A percentile compares a stretch with the other conserved stretches of the same genome.
Evolutionary conservation across 2,329 filamentous ascomycete species (phyloP).

Genomic region (Sporothrix euskadiensis): DNA sequence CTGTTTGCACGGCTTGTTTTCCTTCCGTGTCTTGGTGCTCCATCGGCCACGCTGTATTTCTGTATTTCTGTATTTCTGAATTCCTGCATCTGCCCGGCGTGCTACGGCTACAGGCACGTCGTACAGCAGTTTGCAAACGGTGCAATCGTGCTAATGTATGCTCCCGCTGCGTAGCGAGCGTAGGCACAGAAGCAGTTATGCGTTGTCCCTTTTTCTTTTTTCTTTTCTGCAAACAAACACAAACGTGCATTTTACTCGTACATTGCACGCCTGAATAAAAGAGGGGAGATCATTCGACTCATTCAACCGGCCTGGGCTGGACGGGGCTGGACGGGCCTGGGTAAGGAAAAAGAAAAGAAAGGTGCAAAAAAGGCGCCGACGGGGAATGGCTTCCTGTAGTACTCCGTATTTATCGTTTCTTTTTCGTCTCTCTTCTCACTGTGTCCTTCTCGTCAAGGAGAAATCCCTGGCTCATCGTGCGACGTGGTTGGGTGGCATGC

Average conservation of each 20-base stretch:
- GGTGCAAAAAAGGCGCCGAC: neutral
- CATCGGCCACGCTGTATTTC: neutral
- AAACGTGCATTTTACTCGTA: neutral
- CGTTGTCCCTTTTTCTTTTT: neutral
- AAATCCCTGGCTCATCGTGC: neutral
- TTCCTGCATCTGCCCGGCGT: neutral
- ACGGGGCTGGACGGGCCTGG: neutral
- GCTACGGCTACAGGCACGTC: neutral
- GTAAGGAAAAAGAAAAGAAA: neutral
- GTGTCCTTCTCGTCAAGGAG: neutral
- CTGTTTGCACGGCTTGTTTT: slow-evolving; percentile 15
- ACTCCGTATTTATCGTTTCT: neutral
- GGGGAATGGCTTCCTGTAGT: neutral
- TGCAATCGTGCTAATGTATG: neutral
- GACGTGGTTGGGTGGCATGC: slow-evolving; percentile 17
- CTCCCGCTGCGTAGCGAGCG: neutral
- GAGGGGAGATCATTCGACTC: neutral
- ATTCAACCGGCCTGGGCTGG: neutral
- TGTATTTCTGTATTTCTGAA: neutral
- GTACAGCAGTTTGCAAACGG: neutral
- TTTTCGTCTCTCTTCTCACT: neutral
- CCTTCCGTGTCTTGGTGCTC: neutral
- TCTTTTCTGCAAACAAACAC: neutral
- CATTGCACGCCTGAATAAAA: neutral
- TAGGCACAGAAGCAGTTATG: neutral